These are phyloP conservation scores for Clarireedia sp. DNA, from an alignment of 2,329 filamentous ascomycete species.

Conservation along the genomic window DNA sequence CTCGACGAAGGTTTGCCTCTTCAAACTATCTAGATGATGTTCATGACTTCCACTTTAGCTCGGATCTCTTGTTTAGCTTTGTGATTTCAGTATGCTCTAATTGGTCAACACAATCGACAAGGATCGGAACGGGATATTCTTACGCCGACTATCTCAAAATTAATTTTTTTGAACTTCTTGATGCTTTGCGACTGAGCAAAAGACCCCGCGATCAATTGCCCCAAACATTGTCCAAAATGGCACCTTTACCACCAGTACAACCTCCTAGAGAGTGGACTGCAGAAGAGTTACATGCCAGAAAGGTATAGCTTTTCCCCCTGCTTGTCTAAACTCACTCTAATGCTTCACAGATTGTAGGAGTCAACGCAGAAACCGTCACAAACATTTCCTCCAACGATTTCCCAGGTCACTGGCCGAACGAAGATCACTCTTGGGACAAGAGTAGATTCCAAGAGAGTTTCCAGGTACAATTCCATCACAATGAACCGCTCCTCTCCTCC, in stretches of 20 bases:
- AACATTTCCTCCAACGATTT: constrained; percentile 87
- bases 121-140: constrained; percentile 8
- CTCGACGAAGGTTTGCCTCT: constrained; percentile 3
- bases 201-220: not conserved
- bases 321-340: constrained; percentile 4
- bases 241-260: constrained; percentile 19
- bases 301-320: constrained; percentile 34
- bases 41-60: constrained; percentile 13
- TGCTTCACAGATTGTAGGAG: constrained; percentile 61
- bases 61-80: constrained; percentile 7
- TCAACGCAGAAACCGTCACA: constrained; percentile 85
- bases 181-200: constrained; percentile 7
- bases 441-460: constrained; percentile 64
- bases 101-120: not conserved
- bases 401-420: constrained; percentile 81
- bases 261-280: constrained; percentile 21
- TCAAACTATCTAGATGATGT: constrained; percentile 16
- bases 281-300: constrained; percentile 52
- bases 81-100: not conserved
- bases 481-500: constrained; percentile 65
- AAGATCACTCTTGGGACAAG: constrained; percentile 75
- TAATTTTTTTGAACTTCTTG: constrained; percentile 6
- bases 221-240: not conserved
- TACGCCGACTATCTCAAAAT: constrained; percentile 6
- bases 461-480: constrained; percentile 74